Conservation (phyloP, 2,329 filamentous ascomycete genomes). For the Basipetospora chlamydospora region DNA sequence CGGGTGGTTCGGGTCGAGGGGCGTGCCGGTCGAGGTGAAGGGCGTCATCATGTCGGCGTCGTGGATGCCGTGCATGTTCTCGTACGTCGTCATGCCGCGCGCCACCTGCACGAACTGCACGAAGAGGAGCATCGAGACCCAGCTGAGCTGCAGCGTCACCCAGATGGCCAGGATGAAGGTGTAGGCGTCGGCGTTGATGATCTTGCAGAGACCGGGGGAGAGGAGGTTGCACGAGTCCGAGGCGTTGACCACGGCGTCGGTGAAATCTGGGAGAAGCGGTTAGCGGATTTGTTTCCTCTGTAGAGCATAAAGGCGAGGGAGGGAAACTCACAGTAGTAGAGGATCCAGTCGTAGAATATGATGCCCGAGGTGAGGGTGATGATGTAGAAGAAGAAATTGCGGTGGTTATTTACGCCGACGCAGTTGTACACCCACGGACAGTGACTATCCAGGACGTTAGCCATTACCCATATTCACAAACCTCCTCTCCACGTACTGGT, state of each 20-base stretch:
- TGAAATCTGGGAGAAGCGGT: conserved; percentile 39
- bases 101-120: conserved; percentile 90
- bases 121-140: conserved; percentile 93
- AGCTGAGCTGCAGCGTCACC: conserved; percentile 72
- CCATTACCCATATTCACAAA: background rate
- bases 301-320: background rate
- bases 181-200: conserved; percentile 70
- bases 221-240: conserved; percentile 57
- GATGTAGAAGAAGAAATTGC: conserved; percentile 89
- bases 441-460: conserved; percentile 43
- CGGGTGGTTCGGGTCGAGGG: conserved; percentile 52
- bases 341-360: conserved; percentile 53
- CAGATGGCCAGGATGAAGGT: conserved; percentile 68
- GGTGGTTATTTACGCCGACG: conserved; percentile 86
- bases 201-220: conserved; percentile 56
- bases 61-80: conserved; percentile 79
- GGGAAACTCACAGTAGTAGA: conserved; percentile 57
- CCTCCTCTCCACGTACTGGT: too few relatives aligned
- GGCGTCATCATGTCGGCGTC: conserved; percentile 53
- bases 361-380: conserved; percentile 65
- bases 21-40: conserved; percentile 63
- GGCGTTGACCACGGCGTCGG: conserved; percentile 36
- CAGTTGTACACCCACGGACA: conserved; percentile 98
- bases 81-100: conserved; percentile 86
- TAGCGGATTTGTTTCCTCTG: conserved; percentile 14